Evolutionary conservation across 805 yeast species (phyloP).

Genomic region (Spathaspora girioi): DNA sequence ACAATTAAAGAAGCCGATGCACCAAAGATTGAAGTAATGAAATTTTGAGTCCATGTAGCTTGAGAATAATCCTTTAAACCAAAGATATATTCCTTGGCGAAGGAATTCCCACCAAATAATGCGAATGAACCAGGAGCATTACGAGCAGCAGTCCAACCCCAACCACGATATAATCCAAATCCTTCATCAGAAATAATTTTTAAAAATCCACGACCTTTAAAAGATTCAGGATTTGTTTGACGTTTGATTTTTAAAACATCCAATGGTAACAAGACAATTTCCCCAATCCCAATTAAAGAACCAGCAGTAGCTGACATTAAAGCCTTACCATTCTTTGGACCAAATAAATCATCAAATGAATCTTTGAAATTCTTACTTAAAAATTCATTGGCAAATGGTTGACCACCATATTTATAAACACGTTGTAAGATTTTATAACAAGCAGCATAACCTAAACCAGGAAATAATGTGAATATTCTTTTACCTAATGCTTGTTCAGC

Average conservation of each 20-base stretch:
- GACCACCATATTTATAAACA: constrained; percentile 98
- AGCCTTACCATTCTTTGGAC: constrained; percentile 96
- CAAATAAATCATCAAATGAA: constrained; percentile 72
- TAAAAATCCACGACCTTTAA: constrained; percentile 94
- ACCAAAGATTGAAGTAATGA: constrained; percentile 90
- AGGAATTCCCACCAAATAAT: constrained; percentile 96
- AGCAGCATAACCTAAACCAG: constrained; percentile 98
- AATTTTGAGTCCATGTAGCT: constrained; percentile 95
- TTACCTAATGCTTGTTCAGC: constrained; percentile 68
- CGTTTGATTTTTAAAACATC: constrained; percentile 97
- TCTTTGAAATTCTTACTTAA: constrained; percentile 70
- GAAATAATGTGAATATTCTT: constrained; percentile 82
- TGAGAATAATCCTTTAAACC: constrained; percentile 80
- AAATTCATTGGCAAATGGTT: constrained; percentile 96
- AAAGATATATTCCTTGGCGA: constrained; percentile 93
- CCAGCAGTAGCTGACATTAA: constrained; percentile 96
- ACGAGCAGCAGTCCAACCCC: constrained; percentile 99
- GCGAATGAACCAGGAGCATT: constrained; percentile 99
- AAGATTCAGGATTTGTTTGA: constrained; percentile 99
- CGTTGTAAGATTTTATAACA: constrained; percentile 94
- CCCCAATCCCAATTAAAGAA: constrained; percentile 95
- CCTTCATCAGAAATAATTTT: constrained; percentile 89
- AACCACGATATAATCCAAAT: constrained; percentile 88
- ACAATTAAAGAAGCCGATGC: constrained; percentile 96
- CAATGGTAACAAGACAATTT: constrained; percentile 88